Base-by-base conservation (phyloP, 2,329 filamentous ascomycete genomes). In the Calycina herbarum region DNA sequence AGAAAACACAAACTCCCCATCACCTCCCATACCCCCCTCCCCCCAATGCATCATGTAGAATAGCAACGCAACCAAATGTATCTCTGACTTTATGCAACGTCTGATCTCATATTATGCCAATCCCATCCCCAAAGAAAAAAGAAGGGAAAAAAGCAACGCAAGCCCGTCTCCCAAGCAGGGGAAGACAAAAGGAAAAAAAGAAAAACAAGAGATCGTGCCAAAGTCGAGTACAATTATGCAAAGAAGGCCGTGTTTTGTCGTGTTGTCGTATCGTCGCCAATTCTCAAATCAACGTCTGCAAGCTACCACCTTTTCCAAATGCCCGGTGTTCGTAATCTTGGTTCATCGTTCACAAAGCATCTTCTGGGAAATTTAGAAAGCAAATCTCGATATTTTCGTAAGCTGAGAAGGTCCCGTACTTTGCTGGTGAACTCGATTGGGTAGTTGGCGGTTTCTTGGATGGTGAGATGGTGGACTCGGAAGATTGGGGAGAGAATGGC, bases 281-380 rank as follows among this genome's bases (percentile, higher is more conserved):
- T 75, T 71, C 72, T 73, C 70, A 73, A 73, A 69, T 72, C 67
- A 72, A 69, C 67, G 66, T 71, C 70, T 70, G 68, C 68, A 71
- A 71, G 67, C 71, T 71, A 66, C 65, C 67, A 73, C 72, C 72
- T 69, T 71, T 73, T 71, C 71, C 67, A 71, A 74, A 74, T 70
- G 71, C 72, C 65, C 69, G 69, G 72, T 73, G 72, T 74, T 71
- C 60, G 62, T 69, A 68, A 57, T 68, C 64, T 65, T 71, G 70
- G 59, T 63, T 66, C 65, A 62, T 71, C 69, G 66, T 71, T 64
- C 66, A 69, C 69, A 69, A 70, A 66, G 63, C 66, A 64, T 72
- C 68, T 71, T 68, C 65, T 71, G 65, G 67, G 69, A 71, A 72
- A 64, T 71, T 66, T 67, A 70, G 66, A 70, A 72, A 68, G 67